Evolutionary conservation across 495 filamentous ascomycete species (phyloP).

Genomic region (Aspergillus hancockii): DNA sequence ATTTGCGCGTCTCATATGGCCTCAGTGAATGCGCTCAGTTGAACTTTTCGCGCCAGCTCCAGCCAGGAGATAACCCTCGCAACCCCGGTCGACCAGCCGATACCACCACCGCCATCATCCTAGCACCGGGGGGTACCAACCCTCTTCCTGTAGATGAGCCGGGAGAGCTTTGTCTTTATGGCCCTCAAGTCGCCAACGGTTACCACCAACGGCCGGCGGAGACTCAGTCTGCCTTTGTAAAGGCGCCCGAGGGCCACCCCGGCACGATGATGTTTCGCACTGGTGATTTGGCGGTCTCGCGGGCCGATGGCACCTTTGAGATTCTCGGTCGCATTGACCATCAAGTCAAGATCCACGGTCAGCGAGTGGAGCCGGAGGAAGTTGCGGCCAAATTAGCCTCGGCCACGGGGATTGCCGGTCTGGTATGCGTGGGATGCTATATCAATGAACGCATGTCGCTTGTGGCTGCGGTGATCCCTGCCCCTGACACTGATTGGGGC

Average conservation of each 20-base stretch:
- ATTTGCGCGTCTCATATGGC: slow-evolving; percentile 19
- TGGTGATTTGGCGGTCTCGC: no score
- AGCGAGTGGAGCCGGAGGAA: no score
- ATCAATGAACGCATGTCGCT: no score
- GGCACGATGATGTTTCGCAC: no score
- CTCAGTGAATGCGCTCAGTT: slow-evolving; percentile 24
- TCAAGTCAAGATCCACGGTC: no score
- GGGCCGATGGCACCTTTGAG: no score
- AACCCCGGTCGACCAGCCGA: slow-evolving; percentile 9
- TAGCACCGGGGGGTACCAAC: background rate
- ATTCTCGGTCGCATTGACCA: no score
- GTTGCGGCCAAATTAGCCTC: no score
- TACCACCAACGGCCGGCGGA: background rate
- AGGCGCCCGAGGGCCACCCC: no score
- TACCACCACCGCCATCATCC: background rate
- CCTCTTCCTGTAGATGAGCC: slow-evolving; percentile 15
- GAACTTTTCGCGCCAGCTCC: slow-evolving; percentile 17
- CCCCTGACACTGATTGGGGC: slow-evolving; percentile 4
- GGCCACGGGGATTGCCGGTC: no score
- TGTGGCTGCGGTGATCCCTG: slow-evolving; percentile 21
- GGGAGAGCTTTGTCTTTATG: slow-evolving; percentile 9
- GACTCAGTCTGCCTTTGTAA: no score
- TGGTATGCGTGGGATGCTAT: no score
- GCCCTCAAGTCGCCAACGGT: slow-evolving; percentile 16
- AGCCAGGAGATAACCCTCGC: slow-evolving; percentile 31